These are phyloP conservation scores for Aureobasidium namibiae DNA, from an alignment of 2,329 filamentous ascomycete species.

Conservation along the genomic window DNA sequence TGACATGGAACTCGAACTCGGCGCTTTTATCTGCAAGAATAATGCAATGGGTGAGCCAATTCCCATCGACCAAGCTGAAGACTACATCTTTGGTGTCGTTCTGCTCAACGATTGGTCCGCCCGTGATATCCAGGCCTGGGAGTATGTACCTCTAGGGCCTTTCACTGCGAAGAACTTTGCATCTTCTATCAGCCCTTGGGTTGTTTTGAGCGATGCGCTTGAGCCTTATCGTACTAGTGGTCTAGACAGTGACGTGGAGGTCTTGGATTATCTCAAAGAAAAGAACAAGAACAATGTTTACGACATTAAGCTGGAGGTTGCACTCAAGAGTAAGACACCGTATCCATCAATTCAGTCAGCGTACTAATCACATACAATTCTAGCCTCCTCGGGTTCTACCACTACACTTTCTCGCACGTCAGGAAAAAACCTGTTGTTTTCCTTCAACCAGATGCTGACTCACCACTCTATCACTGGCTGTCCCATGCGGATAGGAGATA, in stretches of 20 bases:
- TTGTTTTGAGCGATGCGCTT: slow-evolving; percentile 67
- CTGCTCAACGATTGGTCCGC: slow-evolving; percentile 85
- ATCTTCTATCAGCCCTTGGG: slow-evolving; percentile 70
- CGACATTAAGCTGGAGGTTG: slow-evolving; percentile 61
- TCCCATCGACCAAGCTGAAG: slow-evolving; percentile 54
- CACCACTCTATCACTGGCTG: slow-evolving; percentile 73
- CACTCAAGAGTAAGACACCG: slow-evolving; percentile 41
- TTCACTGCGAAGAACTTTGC: slow-evolving; percentile 82
- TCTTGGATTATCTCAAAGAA: slow-evolving; percentile 59
- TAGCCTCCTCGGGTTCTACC: slow-evolving; percentile 39
- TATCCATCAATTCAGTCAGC: no score
- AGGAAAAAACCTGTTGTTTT: slow-evolving; percentile 65
- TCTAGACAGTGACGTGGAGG: slow-evolving; percentile 45
- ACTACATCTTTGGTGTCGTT: slow-evolving; percentile 70
- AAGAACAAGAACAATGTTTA: slow-evolving; percentile 52
- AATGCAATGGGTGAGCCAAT: slow-evolving; percentile 60
- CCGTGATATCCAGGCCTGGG: slow-evolving; percentile 74
- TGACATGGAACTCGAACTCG: slow-evolving; percentile 75
- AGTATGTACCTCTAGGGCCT: slow-evolving; percentile 73
- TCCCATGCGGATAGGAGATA: slow-evolving; percentile 62
- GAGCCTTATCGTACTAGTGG: slow-evolving; percentile 55
- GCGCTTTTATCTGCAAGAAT: slow-evolving; percentile 59
- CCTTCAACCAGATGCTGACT: slow-evolving; percentile 74
- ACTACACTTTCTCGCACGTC: slow-evolving; percentile 54
- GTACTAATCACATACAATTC: neutral